Evolutionary conservation across 768 basidiomycete genomes (phyloP), one percentile per base, ranked within the genome.

Genomic region (Suillus variegatus): DNA sequence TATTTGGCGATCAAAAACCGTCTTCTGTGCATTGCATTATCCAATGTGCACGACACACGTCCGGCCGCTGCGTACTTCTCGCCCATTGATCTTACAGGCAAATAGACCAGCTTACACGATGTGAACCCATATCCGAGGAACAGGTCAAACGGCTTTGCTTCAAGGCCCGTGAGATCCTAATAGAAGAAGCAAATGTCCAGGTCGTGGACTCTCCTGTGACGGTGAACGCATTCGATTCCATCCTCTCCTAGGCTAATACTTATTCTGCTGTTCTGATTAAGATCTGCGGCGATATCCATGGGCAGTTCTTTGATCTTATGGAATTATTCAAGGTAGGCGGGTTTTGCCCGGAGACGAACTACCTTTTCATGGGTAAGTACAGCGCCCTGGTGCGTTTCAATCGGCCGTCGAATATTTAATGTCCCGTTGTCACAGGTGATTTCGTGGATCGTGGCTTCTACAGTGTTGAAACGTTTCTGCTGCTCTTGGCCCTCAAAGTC

Each of bases 381-480:
- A 49, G 49, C 57, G 46, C 62, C n/a, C 51, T 56, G 38, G 60
- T 44, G 60, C 61, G 60, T 66, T 62, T 61, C 47, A 58, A 49
- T 62, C 47, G 65, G 28, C 6, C 43, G 64, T 38, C 65, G 64
- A 54, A 69, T 63, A 60, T 63, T 67, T 64, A 58, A 46, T 54
- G 36, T 40, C 60, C 62, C 62, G 32, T 25, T 65, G 22, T 61
- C 41, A 38, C 80, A 97, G 95, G 96, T 67, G 97, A 98, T 80
- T 99, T 98, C 75, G 97, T 98, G 70, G 97, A 99, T 79, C 89
- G 97, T 62, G 97, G 97, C 40, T 97, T 95, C 81, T 98, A 97
- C 83, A 91, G 88, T 75, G 94, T 98, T 65, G 97, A 99, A 75
- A 98, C 97, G 0, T 97, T 98, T 76, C 86, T 97, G 22, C 88